These are phyloP conservation scores for Glomus cerebriforme DNA, from an alignment of 192 early-diverging fungal genomes.

Conservation along the genomic window DNA sequence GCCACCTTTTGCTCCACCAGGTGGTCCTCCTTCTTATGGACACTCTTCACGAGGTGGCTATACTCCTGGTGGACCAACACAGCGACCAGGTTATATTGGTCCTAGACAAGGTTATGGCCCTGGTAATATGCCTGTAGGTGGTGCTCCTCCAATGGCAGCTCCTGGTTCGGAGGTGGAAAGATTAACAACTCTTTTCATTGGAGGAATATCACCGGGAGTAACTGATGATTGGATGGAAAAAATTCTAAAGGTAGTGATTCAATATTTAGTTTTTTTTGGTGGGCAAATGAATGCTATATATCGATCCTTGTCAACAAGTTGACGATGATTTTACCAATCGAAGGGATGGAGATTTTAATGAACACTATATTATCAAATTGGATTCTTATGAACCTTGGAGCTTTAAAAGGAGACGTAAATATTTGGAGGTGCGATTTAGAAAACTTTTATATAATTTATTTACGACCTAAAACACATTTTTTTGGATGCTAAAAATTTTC, in stretches of 20 bases:
- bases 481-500: neutral
- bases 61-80: neutral
- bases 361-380: constrained; percentile 2
- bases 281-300: constrained; percentile 7
- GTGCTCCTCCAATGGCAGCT: neutral
- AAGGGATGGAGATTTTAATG: neutral
- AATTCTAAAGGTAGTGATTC: constrained; percentile 55
- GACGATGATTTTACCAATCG: constrained; percentile 37
- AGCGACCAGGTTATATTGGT: neutral
- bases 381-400: constrained; percentile 1
- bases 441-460: neutral
- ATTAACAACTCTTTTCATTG: constrained; percentile 71
- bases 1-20: neutral
- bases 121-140: neutral
- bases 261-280: constrained; percentile 9
- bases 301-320: constrained; percentile 32
- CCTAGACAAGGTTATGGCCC: constrained; percentile 1
- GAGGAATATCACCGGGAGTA: constrained; percentile 68
- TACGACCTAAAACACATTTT: neutral
- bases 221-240: constrained; percentile 66
- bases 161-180: constrained; percentile 47
- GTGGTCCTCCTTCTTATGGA: neutral
- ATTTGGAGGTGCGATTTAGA: neutral
- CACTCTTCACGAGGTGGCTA: neutral
- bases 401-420: constrained; percentile 9